These are phyloP conservation scores for Ogataea nitratoaversa DNA, from an alignment of 805 yeast species.

Conservation along the genomic window DNA sequence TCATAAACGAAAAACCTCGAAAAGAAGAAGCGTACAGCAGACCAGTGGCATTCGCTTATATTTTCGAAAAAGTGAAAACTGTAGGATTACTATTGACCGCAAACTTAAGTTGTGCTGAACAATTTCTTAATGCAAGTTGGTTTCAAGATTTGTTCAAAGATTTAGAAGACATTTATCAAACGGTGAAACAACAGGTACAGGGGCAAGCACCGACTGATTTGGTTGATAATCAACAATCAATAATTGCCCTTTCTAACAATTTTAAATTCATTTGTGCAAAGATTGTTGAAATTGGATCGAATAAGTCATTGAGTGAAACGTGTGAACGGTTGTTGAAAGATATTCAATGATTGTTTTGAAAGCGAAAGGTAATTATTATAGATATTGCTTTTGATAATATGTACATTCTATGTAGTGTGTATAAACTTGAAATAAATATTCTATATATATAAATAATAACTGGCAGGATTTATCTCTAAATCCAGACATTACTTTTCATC, in stretches of 20 bases:
- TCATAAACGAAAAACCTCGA: neutral
- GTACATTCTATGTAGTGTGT: no score
- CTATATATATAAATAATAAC: no score
- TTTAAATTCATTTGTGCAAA: conserved; percentile 16
- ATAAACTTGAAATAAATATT: no score
- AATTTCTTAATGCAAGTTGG: conserved; percentile 9
- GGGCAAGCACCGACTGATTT: neutral
- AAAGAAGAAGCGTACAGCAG: neutral
- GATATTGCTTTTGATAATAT: no score
- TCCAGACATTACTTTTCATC: no score
- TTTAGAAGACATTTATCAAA: conserved; percentile 4
- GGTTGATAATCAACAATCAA: conserved; percentile 3
- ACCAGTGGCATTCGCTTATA: conserved; percentile 15
- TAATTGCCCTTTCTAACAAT: conserved; percentile 14
- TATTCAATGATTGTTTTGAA: neutral
- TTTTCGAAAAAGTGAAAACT: conserved; percentile 16
- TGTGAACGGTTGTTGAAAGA: conserved; percentile 3
- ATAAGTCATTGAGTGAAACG: neutral
- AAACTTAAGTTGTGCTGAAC: neutral
- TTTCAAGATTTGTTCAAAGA: conserved; percentile 8
- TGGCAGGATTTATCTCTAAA: no score
- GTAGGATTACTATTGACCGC: conserved; percentile 14
- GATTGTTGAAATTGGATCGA: conserved; percentile 5
- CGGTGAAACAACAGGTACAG: conserved; percentile 5
- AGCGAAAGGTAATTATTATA: no score